These are phyloP conservation scores for Ceratocystiopsis brevicomis DNA, from an alignment of 2,329 filamentous ascomycete species.

Conservation along the genomic window DNA sequence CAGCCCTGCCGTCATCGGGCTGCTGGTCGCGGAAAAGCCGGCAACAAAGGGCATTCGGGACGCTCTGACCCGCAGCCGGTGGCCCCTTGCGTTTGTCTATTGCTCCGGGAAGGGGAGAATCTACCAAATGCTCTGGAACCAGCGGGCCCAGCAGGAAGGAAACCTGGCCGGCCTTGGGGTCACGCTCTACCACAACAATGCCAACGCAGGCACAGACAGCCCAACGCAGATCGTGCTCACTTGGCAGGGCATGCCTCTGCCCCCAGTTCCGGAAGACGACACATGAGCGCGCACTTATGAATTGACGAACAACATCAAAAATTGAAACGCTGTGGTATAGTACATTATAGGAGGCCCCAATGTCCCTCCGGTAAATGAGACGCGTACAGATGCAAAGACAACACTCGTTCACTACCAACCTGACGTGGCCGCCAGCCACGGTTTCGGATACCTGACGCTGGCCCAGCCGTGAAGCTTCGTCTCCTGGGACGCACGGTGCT, in stretches of 20 bases:
- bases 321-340: neutral
- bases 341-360: neutral
- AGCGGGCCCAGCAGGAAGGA: slow-evolving; percentile 39
- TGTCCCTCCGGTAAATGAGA: too few relatives aligned
- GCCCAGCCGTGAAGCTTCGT: too few relatives aligned
- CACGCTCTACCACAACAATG: slow-evolving; percentile 14
- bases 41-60: slow-evolving; percentile 66
- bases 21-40: slow-evolving; percentile 49
- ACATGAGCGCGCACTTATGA: neutral
- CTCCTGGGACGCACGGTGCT: too few relatives aligned
- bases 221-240: slow-evolving; percentile 29
- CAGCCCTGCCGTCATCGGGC: slow-evolving; percentile 42
- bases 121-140: slow-evolving; percentile 57
- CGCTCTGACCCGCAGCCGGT: slow-evolving; percentile 44
- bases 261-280: neutral
- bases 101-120: slow-evolving; percentile 39
- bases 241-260: slow-evolving; percentile 26
- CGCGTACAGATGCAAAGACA: too few relatives aligned
- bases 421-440: too few relatives aligned
- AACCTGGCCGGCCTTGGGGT: slow-evolving; percentile 43
- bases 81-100: slow-evolving; percentile 54
- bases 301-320: neutral
- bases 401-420: too few relatives aligned
- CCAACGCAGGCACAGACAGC: slow-evolving; percentile 9
- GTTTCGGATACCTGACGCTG: too few relatives aligned